These are phyloP conservation scores for Smittium mucronatum DNA, from an alignment of 371 early-diverging fungal genomes.

Conservation along the genomic window DNA sequence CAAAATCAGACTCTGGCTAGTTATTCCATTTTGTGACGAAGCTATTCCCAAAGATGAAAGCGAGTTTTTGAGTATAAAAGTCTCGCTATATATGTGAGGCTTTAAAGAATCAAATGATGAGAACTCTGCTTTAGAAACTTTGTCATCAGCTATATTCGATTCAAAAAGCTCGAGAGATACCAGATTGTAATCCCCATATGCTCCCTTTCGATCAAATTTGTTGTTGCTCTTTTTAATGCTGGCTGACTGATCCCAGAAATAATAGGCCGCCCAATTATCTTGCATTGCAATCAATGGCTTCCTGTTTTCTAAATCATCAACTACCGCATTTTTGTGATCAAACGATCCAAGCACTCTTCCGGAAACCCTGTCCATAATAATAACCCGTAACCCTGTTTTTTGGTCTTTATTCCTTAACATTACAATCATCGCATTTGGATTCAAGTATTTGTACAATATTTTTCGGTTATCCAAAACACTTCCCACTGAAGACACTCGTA, in stretches of 20 bases:
- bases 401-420: slow-evolving; percentile 27
- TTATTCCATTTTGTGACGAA: slow-evolving; percentile 67
- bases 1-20: slow-evolving; percentile 73
- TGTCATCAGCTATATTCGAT: slow-evolving; percentile 55
- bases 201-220: slow-evolving; percentile 7
- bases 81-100: slow-evolving; percentile 57
- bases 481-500: slow-evolving; percentile 70
- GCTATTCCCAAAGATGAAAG: slow-evolving; percentile 69
- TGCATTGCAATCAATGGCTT: slow-evolving; percentile 15
- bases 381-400: slow-evolving; percentile 34
- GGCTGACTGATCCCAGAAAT: slow-evolving; percentile 68
- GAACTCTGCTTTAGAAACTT: slow-evolving; percentile 51
- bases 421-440: slow-evolving; percentile 70
- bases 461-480: slow-evolving; percentile 84
- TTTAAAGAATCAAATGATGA: slow-evolving; percentile 53
- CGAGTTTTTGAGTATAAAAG: slow-evolving; percentile 60
- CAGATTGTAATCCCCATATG: slow-evolving; percentile 48
- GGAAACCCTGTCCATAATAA: slow-evolving; percentile 74
- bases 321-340: slow-evolving; percentile 49
- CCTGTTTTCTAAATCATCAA: slow-evolving; percentile 42
- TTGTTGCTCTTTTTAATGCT: slow-evolving; percentile 13
- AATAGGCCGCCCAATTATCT: slow-evolving; percentile 86
- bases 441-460: slow-evolving; percentile 92
- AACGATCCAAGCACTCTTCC: slow-evolving; percentile 65
- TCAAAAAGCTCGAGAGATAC: slow-evolving; percentile 71